phyloP scores from a whole-genome alignment of 257 asterid species.

The Handroanthus guayacan region DNA sequence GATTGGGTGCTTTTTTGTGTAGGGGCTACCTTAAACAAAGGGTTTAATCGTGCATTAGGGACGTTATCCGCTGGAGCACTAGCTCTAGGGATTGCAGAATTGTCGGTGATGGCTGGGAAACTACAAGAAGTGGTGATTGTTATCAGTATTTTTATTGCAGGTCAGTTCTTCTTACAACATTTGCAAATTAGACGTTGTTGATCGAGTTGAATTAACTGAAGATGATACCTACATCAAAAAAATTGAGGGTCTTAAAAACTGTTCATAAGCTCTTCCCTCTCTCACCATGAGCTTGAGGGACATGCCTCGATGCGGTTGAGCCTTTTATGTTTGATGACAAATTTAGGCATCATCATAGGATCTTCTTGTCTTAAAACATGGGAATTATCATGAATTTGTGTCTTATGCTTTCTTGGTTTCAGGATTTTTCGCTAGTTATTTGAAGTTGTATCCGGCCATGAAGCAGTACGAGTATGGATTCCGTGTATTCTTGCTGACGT shows the following conservation, averaged over 20 bases:
- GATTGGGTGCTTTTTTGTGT: conserved; percentile 2
- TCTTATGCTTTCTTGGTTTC: conserved; percentile 35
- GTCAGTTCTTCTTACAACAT: conserved; percentile 34
- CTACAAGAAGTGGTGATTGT: conserved; percentile 68
- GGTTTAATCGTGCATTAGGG: conserved; percentile 90
- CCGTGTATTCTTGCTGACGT: conserved; percentile 87
- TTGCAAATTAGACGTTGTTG: not conserved
- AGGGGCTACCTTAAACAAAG: conserved; percentile 94
- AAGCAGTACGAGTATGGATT: conserved; percentile 94
- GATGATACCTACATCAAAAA: too few species aligned
- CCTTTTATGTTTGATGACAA: too few species aligned
- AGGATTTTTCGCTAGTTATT: conserved; percentile 75
- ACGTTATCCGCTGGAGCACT: conserved; percentile 91
- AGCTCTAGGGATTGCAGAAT: conserved; percentile 74
- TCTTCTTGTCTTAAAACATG: not conserved
- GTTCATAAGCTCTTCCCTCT: too few species aligned
- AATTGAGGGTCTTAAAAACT: too few species aligned
- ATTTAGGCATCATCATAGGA: not conserved
- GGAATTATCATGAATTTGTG: not conserved
- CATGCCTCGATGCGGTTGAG: too few species aligned
- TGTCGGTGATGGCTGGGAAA: conserved; percentile 65
- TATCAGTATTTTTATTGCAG: conserved; percentile 80
- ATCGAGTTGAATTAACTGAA: not conserved
- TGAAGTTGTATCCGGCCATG: conserved; percentile 81
- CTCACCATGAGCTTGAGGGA: too few species aligned